These are phyloP conservation scores for Dalbergia oliveri DNA, from an alignment of 306 rosid species.

Conservation along the genomic window DNA sequence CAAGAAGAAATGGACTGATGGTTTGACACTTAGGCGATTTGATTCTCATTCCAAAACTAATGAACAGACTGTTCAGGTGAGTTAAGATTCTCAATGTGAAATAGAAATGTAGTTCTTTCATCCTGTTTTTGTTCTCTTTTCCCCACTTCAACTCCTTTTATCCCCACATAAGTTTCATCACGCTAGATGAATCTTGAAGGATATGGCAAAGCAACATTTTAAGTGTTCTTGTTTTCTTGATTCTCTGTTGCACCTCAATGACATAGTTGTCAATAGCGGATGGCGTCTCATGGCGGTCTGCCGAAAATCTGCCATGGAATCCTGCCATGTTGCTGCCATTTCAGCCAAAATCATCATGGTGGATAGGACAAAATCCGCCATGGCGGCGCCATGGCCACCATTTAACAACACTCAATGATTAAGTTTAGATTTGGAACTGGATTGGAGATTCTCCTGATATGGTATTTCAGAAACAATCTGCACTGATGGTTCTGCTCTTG, in stretches of 20 bases:
- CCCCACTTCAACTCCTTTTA: background rate
- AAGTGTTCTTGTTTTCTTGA: background rate
- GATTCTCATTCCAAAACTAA: conserved; percentile 94
- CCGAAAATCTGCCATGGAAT: no score
- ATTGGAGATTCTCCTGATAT: background rate
- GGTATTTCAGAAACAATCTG: background rate
- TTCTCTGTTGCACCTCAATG: background rate
- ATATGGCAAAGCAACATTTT: background rate
- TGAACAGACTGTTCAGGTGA: conserved; percentile 93
- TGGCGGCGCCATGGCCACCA: no score
- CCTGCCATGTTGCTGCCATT: no score
- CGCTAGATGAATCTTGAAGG: background rate
- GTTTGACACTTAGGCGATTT: conserved; percentile 76
- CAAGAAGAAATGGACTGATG: conserved; percentile 98
- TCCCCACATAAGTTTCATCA: background rate
- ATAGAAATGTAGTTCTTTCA: background rate
- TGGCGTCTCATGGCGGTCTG: no score
- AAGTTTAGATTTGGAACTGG: background rate
- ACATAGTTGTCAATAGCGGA: no score
- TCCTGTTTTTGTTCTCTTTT: conserved; percentile 14
- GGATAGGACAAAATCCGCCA: no score
- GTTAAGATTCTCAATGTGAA: conserved; percentile 24
- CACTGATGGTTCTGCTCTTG: background rate
- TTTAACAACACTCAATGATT: background rate
- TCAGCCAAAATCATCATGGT: no score